Base-by-base conservation (phyloP, 805 yeast species). In the Saturnispora saitoi region DNA sequence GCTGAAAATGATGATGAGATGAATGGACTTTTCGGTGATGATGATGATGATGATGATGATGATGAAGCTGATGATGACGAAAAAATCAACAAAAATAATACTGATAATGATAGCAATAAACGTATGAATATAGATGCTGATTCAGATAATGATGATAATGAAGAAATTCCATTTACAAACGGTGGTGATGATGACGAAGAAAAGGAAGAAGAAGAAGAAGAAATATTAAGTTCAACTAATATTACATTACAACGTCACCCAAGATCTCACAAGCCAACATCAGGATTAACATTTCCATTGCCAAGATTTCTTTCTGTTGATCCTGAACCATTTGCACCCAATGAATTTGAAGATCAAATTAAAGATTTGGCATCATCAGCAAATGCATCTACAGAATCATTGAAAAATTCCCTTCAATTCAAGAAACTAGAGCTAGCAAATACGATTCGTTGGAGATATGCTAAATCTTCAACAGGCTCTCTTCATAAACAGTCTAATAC, bases 381-480 rank as follows among this genome's bases (percentile, higher is more conserved):
- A 17, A 34, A 34, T 17, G 19, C 38, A 22, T 34, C 38, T 24
- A 41, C 43, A 19, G 42, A 31, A 15, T 37, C 51, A 15, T 68
- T 80, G n/a, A 77, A 81, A 32, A 85, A 82, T 52, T 56, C 63
- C 4, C 51, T 61, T 2, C 65, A 64, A 45, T 64, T 64, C 50
- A 62, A 62, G 42, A 63, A 61, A 41, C 49, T 63, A 43, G 62
- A 62, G 46, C 39, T 60, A 22, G 57, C 59, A 34, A 91, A 89
- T 64, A 88, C 96, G 0, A 72, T 93, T 31, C 78, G 99, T 61
- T 93, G 99, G 99, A 79, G 95, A 66, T 91, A 90, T 64, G 83
- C 88, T 14, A 78, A 83, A 50, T 81, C 80, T 51, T 77, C 76
- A n/a, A 70, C 74, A 47, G 81, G 80, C 39, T 88, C 83, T 52